Evolutionary conservation across 2,329 filamentous ascomycete genomes (phyloP).

Genomic region (Venturiaceae sp.): DNA sequence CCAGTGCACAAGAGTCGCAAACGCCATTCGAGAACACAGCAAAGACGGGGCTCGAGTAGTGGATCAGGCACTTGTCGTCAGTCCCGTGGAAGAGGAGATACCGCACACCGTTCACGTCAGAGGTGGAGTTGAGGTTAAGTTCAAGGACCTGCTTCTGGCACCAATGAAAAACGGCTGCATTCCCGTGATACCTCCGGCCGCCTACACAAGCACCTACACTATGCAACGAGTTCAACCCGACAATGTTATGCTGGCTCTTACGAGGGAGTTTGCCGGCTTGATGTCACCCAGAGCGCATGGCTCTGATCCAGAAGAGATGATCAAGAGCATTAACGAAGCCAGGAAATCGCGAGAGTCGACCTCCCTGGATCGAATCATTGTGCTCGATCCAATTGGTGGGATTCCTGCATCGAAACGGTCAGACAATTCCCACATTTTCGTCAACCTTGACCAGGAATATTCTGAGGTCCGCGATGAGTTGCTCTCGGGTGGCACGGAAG

Average conservation of each 20-base stretch:
- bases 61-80: slow-evolving; percentile 42
- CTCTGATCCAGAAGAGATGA: slow-evolving; percentile 19
- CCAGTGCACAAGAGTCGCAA: slow-evolving; percentile 65
- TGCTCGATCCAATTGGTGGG: slow-evolving; percentile 79
- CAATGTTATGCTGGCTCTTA: slow-evolving; percentile 67
- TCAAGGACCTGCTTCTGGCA: slow-evolving; percentile 47
- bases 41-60: slow-evolving; percentile 60
- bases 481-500: slow-evolving; percentile 14
- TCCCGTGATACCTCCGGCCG: slow-evolving; percentile 58
- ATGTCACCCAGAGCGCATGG: slow-evolving; percentile 22
- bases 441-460: slow-evolving; percentile 91
- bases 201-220: slow-evolving; percentile 41
- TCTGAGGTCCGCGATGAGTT: slow-evolving; percentile 57
- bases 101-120: slow-evolving; percentile 23
- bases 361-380: slow-evolving; percentile 69
- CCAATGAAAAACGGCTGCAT: slow-evolving; percentile 60
- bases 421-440: slow-evolving; percentile 67
- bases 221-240: slow-evolving; percentile 42
- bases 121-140: slow-evolving; percentile 28
- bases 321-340: slow-evolving; percentile 8
- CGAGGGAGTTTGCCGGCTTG: slow-evolving; percentile 63
- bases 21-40: slow-evolving; percentile 61
- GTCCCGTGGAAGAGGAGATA: slow-evolving; percentile 19
- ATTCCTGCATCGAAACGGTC: slow-evolving; percentile 57
- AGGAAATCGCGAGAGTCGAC: slow-evolving; percentile 7